Conservation (phyloP, 169 alveolate genomes). For the Plasmodium ovale region DNA sequence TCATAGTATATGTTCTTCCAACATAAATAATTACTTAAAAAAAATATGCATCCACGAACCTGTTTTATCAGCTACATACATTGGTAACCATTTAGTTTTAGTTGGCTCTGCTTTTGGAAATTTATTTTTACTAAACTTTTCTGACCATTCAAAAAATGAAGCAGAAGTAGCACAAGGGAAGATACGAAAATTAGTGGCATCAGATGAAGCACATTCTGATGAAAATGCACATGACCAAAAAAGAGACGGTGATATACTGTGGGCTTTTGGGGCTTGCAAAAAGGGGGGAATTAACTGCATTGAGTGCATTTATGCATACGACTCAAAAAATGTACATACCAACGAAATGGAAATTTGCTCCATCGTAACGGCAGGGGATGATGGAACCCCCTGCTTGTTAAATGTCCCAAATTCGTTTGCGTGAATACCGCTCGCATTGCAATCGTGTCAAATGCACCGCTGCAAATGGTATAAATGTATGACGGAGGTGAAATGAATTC, state of each 20-base stretch:
- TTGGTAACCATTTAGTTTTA: slow-evolving; percentile 66
- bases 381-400: slow-evolving; percentile 62
- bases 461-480: too few species aligned
- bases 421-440: too few species aligned
- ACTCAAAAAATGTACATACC: slow-evolving; percentile 27
- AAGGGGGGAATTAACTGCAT: slow-evolving; percentile 76
- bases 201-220: not conserved
- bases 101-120: slow-evolving; percentile 77
- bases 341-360: slow-evolving; percentile 58
- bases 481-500: too few species aligned
- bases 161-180: slow-evolving; percentile 22
- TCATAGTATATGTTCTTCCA: slow-evolving; percentile 47
- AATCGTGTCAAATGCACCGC: too few species aligned
- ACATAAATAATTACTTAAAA: slow-evolving; percentile 67
- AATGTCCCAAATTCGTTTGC: slow-evolving; percentile 45
- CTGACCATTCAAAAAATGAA: slow-evolving; percentile 64
- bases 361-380: slow-evolving; percentile 73
- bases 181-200: slow-evolving; percentile 4
- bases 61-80: slow-evolving; percentile 62
- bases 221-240: not conserved
- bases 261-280: slow-evolving; percentile 75
- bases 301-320: slow-evolving; percentile 66
- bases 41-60: slow-evolving; percentile 70
- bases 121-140: slow-evolving; percentile 70
- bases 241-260: slow-evolving; percentile 36